Conservation (phyloP, 495 filamentous ascomycete genomes). For the Aspergillus leporis region DNA sequence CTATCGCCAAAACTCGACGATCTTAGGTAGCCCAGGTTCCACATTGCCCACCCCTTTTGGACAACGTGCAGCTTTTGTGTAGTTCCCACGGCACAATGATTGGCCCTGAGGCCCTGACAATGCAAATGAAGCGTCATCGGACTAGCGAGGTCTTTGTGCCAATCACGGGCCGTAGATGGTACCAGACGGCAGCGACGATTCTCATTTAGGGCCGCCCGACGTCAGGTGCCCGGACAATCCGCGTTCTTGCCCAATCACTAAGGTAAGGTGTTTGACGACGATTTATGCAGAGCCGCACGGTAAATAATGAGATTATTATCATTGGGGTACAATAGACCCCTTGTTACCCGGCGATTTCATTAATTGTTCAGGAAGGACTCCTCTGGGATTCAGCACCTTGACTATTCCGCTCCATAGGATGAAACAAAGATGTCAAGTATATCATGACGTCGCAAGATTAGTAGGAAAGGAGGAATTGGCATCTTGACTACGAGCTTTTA, state of each 20-base stretch:
- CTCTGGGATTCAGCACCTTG: too few species aligned
- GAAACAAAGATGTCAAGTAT: not conserved
- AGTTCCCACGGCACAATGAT: conserved; percentile 11
- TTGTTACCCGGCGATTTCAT: not conserved
- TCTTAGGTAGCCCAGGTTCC: conserved; percentile 22
- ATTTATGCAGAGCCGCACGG: conserved; percentile 22
- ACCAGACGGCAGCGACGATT: conserved; percentile 20
- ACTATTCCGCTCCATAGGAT: too few species aligned
- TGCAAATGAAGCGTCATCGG: conserved; percentile 24
- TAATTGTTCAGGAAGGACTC: not conserved
- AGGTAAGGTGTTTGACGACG: conserved; percentile 12
- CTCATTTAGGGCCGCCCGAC: conserved; percentile 17
- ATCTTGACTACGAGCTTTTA: not conserved
- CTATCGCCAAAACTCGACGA: conserved; percentile 19
- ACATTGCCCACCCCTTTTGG: conserved; percentile 16
- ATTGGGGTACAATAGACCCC: not conserved
- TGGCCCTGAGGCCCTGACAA: conserved; percentile 16
- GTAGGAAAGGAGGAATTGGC: not conserved
- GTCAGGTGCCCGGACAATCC: conserved; percentile 11
- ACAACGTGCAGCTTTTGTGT: conserved; percentile 18
- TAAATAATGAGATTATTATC: not conserved
- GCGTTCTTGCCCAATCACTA: conserved; percentile 11
- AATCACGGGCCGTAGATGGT: conserved; percentile 20
- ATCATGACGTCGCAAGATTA: not conserved
- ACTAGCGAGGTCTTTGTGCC: conserved; percentile 9